A percentile compares a stretch with the other conserved stretches of the same genome.
phyloP scores from a whole-genome alignment of 257 asterid species.

The Vinca minor region DNA sequence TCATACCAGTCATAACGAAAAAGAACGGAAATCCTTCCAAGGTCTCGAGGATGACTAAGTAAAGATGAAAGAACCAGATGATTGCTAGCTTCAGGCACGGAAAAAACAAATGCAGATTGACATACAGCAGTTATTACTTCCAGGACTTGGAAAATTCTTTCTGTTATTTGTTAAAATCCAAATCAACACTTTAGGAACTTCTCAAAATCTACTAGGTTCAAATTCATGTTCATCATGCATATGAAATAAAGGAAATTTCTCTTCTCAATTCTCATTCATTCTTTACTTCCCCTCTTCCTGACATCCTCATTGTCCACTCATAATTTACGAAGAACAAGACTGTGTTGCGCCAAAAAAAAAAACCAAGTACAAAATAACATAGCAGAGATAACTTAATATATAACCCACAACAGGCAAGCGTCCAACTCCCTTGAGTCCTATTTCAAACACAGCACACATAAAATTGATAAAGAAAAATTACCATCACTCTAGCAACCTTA shows the following conservation, averaged over 20 bases:
- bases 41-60: too few species aligned
- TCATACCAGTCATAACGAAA: neutral
- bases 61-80: too few species aligned
- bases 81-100: neutral
- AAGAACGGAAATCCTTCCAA: too few species aligned
- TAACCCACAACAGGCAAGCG: too few species aligned
- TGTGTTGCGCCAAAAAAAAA: neutral
- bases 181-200: neutral
- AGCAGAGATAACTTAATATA: neutral
- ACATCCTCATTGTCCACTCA: neutral
- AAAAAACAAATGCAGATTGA: neutral
- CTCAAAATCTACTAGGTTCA: neutral
- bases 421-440: too few species aligned
- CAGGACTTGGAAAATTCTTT: neutral
- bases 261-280: neutral
- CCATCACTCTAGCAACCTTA: slow-evolving; percentile 2
- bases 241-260: neutral
- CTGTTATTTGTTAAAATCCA: neutral
- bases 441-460: neutral
- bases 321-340: neutral
- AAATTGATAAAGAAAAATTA: neutral
- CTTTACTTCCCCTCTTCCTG: neutral
- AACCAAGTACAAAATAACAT: neutral
- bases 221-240: neutral
- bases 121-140: neutral